Conservation (phyloP, 129 eudicot genomes). For the Sambucus nigra region DNA sequence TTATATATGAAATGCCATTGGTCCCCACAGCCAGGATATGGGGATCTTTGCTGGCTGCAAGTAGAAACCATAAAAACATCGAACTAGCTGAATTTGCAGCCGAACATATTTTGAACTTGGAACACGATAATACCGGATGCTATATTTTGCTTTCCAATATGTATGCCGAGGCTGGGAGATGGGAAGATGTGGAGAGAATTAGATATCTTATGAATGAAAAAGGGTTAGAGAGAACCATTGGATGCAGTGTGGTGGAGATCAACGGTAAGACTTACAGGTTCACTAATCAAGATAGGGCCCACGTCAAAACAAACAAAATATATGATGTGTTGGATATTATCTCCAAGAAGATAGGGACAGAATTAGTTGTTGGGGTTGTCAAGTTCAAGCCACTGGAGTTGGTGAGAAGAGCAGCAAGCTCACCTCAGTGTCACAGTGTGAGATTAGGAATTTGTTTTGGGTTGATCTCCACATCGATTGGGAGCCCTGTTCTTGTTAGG, state of each 20-base stretch:
- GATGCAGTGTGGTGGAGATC: slow-evolving; percentile 31
- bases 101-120: slow-evolving; percentile 19
- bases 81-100: slow-evolving; percentile 61
- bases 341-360: slow-evolving; percentile 31
- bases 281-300: slow-evolving; percentile 39
- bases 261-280: slow-evolving; percentile 43
- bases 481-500: slow-evolving; percentile 45
- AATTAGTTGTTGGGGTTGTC: slow-evolving; percentile 7
- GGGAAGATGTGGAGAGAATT: slow-evolving; percentile 56
- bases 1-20: slow-evolving; percentile 55
- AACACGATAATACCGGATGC: slow-evolving; percentile 57
- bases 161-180: slow-evolving; percentile 64
- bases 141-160: slow-evolving; percentile 51
- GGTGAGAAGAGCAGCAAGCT: slow-evolving; percentile 23
- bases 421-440: slow-evolving; percentile 54
- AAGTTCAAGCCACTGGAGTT: slow-evolving; percentile 45
- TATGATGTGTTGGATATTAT: slow-evolving; percentile 48
- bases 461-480: slow-evolving; percentile 34
- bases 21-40: slow-evolving; percentile 64
- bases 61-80: slow-evolving; percentile 39
- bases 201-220: slow-evolving; percentile 37
- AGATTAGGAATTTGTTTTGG: slow-evolving; percentile 62
- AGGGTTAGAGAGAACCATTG: slow-evolving; percentile 35
- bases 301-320: slow-evolving; percentile 18
- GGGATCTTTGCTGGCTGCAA: slow-evolving; percentile 74